These are phyloP conservation scores for Bryum argenteum DNA, from an alignment of 225 moss, liverwort and hornwort species.

Conservation along the genomic window DNA sequence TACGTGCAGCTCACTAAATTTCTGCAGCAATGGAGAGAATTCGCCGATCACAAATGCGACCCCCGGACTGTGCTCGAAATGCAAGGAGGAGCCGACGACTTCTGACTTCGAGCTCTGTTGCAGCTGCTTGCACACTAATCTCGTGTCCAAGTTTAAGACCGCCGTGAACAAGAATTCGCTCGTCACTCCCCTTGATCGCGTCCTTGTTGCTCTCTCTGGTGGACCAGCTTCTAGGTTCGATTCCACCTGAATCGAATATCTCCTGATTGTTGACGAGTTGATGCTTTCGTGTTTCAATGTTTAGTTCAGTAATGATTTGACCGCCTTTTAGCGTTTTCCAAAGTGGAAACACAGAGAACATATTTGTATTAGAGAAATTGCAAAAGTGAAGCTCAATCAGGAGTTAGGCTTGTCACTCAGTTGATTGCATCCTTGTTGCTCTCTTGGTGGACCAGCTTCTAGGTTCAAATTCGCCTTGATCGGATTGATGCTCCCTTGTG, in stretches of 20 bases:
- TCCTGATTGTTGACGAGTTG: neutral
- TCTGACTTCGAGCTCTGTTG: slow-evolving; percentile 54
- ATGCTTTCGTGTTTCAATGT: too few relatives aligned
- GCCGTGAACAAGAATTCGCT: slow-evolving; percentile 79
- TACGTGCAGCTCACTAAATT: slow-evolving; percentile 33
- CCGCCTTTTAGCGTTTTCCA: too few relatives aligned
- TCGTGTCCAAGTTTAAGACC: slow-evolving; percentile 89
- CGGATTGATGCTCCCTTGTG: neutral
- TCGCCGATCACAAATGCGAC: neutral
- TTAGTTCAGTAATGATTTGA: too few relatives aligned
- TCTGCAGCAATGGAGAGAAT: slow-evolving; percentile 27
- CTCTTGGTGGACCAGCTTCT: slow-evolving; percentile 85
- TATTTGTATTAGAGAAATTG: too few relatives aligned
- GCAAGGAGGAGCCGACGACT: slow-evolving; percentile 52
- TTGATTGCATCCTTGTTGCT: slow-evolving; percentile 75
- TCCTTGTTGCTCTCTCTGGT: slow-evolving; percentile 89
- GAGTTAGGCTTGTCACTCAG: slow-evolving; percentile 45
- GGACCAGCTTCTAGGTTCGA: slow-evolving; percentile 83
- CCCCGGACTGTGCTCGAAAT: slow-evolving; percentile 61
- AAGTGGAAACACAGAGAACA: too few relatives aligned
- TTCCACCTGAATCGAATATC: neutral
- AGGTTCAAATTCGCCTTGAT: slow-evolving; percentile 41
- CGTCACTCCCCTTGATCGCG: slow-evolving; percentile 60
- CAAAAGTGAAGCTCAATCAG: too few relatives aligned
- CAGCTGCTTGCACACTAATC: slow-evolving; percentile 59